Evolutionary conservation across 305 asterid genomes (phyloP).

Genomic region (Withania somnifera): DNA sequence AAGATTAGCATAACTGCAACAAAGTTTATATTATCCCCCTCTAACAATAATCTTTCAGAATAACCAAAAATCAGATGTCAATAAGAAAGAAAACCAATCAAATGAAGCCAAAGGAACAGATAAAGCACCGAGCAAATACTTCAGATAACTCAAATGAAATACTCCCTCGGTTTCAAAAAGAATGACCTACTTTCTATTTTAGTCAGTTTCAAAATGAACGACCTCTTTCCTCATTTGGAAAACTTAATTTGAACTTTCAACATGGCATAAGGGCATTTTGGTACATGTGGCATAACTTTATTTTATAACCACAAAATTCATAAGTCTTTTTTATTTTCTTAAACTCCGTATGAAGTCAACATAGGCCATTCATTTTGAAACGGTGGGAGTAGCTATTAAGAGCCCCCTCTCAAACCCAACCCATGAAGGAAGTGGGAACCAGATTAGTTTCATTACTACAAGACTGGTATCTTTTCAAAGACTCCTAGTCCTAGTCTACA

Average conservation of each 20-base stretch:
- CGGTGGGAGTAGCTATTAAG: too few species aligned
- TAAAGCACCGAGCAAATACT: background rate
- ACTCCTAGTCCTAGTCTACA: background rate
- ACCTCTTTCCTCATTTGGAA: too few species aligned
- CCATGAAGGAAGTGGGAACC: background rate
- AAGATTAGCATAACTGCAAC: background rate
- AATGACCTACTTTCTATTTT: too few species aligned
- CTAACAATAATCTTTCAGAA: background rate
- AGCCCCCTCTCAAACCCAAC: background rate
- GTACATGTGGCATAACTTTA: too few species aligned
- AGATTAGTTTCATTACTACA: background rate
- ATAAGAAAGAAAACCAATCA: background rate
- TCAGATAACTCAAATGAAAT: background rate
- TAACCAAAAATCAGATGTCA: background rate
- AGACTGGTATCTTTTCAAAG: background rate
- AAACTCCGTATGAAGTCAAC: too few species aligned
- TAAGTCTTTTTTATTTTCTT: too few species aligned
- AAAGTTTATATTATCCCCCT: background rate
- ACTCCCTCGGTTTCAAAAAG: too few species aligned
- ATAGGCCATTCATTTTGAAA: too few species aligned
- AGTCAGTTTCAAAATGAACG: too few species aligned
- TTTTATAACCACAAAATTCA: too few species aligned
- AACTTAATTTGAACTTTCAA: too few species aligned
- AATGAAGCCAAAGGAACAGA: background rate
- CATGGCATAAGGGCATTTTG: too few species aligned